Conservation (phyloP, 176 grass and related monocot species). For the Canna indica region DNA sequence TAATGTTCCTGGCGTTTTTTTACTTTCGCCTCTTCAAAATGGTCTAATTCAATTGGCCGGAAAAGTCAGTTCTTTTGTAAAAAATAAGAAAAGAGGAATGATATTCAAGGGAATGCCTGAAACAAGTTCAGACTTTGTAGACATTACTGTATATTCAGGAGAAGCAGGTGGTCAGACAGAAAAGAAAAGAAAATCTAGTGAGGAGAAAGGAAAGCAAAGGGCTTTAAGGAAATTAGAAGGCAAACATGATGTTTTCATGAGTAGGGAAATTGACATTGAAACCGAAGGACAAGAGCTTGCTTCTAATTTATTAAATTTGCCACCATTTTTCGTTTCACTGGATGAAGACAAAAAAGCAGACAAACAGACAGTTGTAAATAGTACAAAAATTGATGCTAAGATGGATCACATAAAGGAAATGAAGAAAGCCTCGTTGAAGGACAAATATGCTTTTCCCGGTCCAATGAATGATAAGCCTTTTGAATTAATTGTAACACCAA, state of each 20-base stretch:
- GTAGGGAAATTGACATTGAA: constrained; percentile 26
- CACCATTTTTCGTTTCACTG: neutral
- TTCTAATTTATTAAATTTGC: neutral
- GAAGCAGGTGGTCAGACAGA: constrained; percentile 21
- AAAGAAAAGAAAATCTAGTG: constrained; percentile 24
- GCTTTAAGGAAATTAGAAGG: constrained; percentile 21
- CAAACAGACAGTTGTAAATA: constrained; percentile 18
- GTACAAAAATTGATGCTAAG: constrained; percentile 8
- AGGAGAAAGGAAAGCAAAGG: constrained; percentile 17
- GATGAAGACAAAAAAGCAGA: constrained; percentile 18
- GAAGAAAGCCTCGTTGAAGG: constrained; percentile 26
- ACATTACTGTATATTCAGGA: constrained; percentile 10
- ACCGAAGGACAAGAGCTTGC: neutral
- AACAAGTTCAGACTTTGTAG: neutral
- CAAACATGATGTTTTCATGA: constrained; percentile 19
- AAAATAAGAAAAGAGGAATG: constrained; percentile 20
- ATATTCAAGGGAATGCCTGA: constrained; percentile 17
- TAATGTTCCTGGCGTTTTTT: constrained; percentile 35
- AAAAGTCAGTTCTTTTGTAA: constrained; percentile 21
- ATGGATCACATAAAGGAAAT: constrained; percentile 26
- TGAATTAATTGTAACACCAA: neutral
- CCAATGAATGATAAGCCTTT: neutral
- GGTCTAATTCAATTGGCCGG: constrained; percentile 29
- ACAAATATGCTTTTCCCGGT: neutral
- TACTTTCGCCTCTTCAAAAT: constrained; percentile 49